phyloP scores from a whole-genome alignment of 495 filamentous ascomycete species.

The Aspergillus diversus region DNA sequence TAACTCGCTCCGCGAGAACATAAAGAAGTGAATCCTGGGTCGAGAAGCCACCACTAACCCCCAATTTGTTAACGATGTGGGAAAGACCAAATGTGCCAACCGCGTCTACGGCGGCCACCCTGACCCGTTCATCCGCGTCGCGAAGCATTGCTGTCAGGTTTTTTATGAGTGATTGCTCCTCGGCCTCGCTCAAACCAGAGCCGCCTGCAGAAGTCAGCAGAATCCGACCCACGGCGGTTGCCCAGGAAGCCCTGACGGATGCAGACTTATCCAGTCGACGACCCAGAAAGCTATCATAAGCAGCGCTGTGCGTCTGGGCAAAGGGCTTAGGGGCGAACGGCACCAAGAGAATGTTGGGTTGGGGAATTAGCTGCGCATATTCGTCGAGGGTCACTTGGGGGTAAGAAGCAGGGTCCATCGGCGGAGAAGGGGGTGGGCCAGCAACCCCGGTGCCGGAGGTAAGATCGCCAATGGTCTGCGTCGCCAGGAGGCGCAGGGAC shows the following conservation, averaged over 20 bases:
- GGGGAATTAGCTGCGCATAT: conserved; percentile 50
- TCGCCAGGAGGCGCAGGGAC: conserved; percentile 81
- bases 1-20: conserved; percentile 83
- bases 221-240: conserved; percentile 80
- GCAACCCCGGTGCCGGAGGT: conserved; percentile 88
- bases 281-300: conserved; percentile 80
- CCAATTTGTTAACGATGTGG: conserved; percentile 80
- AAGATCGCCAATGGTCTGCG: conserved; percentile 93
- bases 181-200: conserved; percentile 75
- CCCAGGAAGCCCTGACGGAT: conserved; percentile 82
- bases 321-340: conserved; percentile 85
- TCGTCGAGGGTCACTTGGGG: conserved; percentile 72
- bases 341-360: conserved; percentile 70
- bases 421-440: conserved; percentile 72
- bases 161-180: conserved; percentile 72
- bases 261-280: conserved; percentile 83
- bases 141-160: conserved; percentile 78
- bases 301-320: conserved; percentile 71
- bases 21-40: conserved; percentile 72
- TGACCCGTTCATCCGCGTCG: conserved; percentile 88
- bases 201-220: conserved; percentile 81
- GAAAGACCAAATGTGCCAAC: conserved; percentile 76
- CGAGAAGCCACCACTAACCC: conserved; percentile 68
- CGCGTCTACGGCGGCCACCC: conserved; percentile 81
- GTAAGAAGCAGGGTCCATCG: conserved; percentile 78